phyloP scores from a whole-genome alignment of 768 basidiomycete species.

The Brasilioporus rufonigricans region DNA sequence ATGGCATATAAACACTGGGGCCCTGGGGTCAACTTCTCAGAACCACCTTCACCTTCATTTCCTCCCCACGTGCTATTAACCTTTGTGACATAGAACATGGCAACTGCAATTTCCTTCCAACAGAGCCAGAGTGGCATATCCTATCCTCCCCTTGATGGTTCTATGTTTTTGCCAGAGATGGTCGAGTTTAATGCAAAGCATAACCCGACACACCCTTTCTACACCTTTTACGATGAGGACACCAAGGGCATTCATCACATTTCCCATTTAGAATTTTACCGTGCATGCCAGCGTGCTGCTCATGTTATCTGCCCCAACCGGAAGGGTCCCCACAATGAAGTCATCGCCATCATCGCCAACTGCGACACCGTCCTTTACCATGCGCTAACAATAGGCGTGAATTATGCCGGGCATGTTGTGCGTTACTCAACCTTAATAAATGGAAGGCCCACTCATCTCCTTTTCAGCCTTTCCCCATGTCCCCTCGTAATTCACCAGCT shows the following conservation, averaged over 20 bases:
- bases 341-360: conserved; percentile 38
- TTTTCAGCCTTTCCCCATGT: conserved; percentile 31
- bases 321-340: conserved; percentile 29
- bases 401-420: not conserved
- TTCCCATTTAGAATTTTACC: too few relatives aligned
- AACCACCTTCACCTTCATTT: too few relatives aligned
- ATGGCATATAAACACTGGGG: too few relatives aligned
- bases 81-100: too few relatives aligned
- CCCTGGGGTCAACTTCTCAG: too few relatives aligned
- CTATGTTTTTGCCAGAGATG: conserved; percentile 25
- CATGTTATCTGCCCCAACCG: conserved; percentile 38
- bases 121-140: not conserved
- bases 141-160: conserved; percentile 33
- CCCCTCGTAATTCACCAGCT: too few relatives aligned
- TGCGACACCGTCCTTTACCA: conserved; percentile 44
- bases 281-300: conserved; percentile 43
- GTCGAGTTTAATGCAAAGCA: conserved; percentile 28
- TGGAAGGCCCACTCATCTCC: too few relatives aligned
- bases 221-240: too few relatives aligned
- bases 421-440: not conserved
- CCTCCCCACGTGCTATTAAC: too few relatives aligned
- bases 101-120: too few relatives aligned
- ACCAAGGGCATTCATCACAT: conserved; percentile 26
- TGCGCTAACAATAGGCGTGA: conserved; percentile 36
- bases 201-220: conserved; percentile 33